Conservation (phyloP, 83 land plant species). For the Diphasiastrum complanatum region DNA sequence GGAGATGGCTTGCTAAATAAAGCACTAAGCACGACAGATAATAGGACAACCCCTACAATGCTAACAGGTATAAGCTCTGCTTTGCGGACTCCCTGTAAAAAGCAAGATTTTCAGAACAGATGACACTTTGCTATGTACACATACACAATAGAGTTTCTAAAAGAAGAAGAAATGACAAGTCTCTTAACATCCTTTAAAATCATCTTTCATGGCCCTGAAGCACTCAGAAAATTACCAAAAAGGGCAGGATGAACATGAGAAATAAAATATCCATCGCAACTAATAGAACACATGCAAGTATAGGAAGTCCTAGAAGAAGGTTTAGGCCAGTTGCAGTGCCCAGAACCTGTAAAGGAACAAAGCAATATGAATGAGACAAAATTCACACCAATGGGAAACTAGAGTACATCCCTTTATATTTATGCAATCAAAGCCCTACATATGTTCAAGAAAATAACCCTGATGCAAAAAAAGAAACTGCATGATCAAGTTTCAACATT, state of each 20-base stretch:
- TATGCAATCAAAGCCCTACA: not conserved
- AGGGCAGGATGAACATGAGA: conserved; percentile 36
- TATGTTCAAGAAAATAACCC: too few relatives aligned
- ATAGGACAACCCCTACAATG: conserved; percentile 36
- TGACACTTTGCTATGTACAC: not conserved
- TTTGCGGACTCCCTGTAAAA: conserved; percentile 40
- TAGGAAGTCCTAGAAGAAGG: conserved; percentile 52
- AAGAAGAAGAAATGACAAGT: too few relatives aligned
- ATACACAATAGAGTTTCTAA: not conserved
- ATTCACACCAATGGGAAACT: not conserved
- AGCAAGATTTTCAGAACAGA: too few relatives aligned
- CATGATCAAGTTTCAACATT: too few relatives aligned
- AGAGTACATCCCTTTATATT: not conserved
- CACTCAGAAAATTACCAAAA: conserved; percentile 37
- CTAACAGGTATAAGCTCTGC: conserved; percentile 34
- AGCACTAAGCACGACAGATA: conserved; percentile 45
- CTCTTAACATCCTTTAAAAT: too few relatives aligned
- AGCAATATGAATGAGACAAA: not conserved
- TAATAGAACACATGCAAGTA: conserved; percentile 45
- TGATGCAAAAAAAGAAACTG: too few relatives aligned
- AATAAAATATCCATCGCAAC: conserved; percentile 38
- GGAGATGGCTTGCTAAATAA: conserved; percentile 51
- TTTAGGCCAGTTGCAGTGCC: conserved; percentile 70
- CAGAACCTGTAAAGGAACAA: conserved; percentile 42
- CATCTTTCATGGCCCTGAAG: too few relatives aligned